phyloP scores from a whole-genome alignment of 352 stramenopile genomes.

The Phytopythium boreale region DNA sequence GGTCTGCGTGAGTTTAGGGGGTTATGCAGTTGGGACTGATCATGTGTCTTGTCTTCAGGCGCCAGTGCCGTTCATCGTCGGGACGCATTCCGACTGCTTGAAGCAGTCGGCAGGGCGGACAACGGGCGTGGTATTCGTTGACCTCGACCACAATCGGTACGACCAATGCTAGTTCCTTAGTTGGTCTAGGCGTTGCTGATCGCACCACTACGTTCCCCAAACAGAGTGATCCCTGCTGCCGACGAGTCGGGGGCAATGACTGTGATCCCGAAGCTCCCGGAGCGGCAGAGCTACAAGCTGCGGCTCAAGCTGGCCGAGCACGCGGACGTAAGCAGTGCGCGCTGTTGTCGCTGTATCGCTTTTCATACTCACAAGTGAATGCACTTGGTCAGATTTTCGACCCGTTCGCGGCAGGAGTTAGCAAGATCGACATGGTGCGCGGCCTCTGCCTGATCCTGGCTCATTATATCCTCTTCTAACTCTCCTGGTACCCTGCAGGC shows the following conservation, averaged over 20 bases:
- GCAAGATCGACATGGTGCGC: constrained; percentile 61
- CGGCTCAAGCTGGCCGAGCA: constrained; percentile 56
- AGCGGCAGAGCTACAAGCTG: constrained; percentile 65
- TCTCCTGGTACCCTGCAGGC: constrained; percentile 26
- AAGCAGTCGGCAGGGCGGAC: constrained; percentile 59
- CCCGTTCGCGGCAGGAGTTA: constrained; percentile 66
- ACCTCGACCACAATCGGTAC: constrained; percentile 91
- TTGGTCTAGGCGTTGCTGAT: too few relatives aligned
- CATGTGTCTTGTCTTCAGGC: constrained; percentile 32
- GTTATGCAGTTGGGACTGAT: not conserved
- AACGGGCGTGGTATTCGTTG: constrained; percentile 90
- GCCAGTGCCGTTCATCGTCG: constrained; percentile 94
- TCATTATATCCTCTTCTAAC: not conserved
- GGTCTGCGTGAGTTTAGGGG: not conserved
- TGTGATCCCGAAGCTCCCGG: constrained; percentile 67
- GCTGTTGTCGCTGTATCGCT: not conserved
- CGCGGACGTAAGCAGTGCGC: constrained; percentile 38
- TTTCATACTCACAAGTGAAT: not conserved
- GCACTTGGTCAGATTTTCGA: constrained; percentile 60
- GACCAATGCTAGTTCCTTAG: not conserved
- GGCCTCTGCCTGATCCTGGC: not conserved
- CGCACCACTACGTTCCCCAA: not conserved
- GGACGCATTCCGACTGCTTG: constrained; percentile 83
- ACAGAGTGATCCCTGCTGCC: constrained; percentile 68
- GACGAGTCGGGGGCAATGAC: constrained; percentile 61